Evolutionary conservation across 208 protist species (phyloP), one percentile per base, ranked within the genome.

Genomic region (Acanthamoeba healyi): DNA sequence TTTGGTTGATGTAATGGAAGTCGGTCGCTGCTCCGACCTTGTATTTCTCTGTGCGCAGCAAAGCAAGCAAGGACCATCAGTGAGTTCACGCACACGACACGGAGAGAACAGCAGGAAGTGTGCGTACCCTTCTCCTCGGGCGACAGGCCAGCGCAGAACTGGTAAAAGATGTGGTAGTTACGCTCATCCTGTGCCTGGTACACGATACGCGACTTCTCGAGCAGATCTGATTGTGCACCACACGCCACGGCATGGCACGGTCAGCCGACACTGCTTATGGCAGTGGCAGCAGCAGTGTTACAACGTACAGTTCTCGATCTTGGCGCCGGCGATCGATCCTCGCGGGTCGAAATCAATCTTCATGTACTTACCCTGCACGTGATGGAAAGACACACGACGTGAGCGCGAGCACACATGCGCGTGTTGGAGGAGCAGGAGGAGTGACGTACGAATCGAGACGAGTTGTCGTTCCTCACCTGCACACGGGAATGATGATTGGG

Each of bases 141-240:
- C 14, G 74, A 61, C 32, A 89, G 77, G 29, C 92, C 92, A 15
- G 58, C 56, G 38, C 77, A 90, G 40, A 94, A 77, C 74, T 99
- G 98, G 95, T 99, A 99, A 90, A 99, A 99, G 74, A 99, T 98
- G 95, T 99, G 99, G 94, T 98, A 99, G 95, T 98, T 99, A 34
- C 98, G 95, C 97, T 99, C 99, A 24, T 98, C 98, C 38, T 93
- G 72, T 17, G 81, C 87, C 54, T 96, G 95, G 34, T 92, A 94
- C 14, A 95, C 88, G 24, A 96, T 90, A 38, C 95, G 94, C 26
- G 94, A 96, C 94, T 96, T 95, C n/a, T 92, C 86, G 24, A 77
- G 40, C 56, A 92, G 26, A 74, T 92, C 63, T 77, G 86, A 15
- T 9, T 29, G 15, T 1, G 14, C 54, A 34, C 4, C n/a, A 70